Evolutionary conservation across 352 stramenopile genomes (phyloP).

Genomic region (Thraustochytrium sp.): DNA sequence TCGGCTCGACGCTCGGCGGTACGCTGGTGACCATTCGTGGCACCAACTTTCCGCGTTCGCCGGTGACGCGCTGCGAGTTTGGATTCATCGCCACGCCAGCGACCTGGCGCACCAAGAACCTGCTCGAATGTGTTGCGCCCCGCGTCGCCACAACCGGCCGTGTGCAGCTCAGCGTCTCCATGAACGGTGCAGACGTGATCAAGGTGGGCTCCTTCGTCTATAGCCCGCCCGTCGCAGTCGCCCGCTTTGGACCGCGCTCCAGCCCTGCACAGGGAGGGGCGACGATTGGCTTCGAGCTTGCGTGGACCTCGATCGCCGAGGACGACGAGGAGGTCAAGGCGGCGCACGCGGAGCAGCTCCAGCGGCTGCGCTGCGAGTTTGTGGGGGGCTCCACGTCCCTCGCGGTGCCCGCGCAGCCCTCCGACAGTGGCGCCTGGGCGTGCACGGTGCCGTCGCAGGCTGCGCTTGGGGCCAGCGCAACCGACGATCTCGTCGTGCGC

Average conservation of each 20-base stretch:
- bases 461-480: background rate
- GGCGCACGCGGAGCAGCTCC: too few species aligned
- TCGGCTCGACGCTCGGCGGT: background rate
- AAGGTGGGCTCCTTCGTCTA: background rate
- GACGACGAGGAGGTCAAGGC: too few species aligned
- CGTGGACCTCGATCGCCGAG: too few species aligned
- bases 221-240: background rate
- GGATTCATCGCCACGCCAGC: background rate
- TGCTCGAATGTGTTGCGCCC: background rate
- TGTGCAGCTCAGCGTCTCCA: background rate
- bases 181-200: background rate
- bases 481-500: background rate
- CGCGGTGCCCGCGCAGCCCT: background rate
- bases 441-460: background rate
- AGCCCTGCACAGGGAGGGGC: background rate
- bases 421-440: background rate
- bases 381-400: background rate
- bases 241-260: background rate
- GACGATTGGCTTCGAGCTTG: background rate
- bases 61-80: background rate
- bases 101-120: background rate
- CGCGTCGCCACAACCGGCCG: background rate
- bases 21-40: background rate
- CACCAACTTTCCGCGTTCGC: slow-evolving; percentile 4
- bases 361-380: background rate